Evolutionary conservation across 1,284 basidiomycete species (phyloP).

Genomic region (Cerrena zonata): DNA sequence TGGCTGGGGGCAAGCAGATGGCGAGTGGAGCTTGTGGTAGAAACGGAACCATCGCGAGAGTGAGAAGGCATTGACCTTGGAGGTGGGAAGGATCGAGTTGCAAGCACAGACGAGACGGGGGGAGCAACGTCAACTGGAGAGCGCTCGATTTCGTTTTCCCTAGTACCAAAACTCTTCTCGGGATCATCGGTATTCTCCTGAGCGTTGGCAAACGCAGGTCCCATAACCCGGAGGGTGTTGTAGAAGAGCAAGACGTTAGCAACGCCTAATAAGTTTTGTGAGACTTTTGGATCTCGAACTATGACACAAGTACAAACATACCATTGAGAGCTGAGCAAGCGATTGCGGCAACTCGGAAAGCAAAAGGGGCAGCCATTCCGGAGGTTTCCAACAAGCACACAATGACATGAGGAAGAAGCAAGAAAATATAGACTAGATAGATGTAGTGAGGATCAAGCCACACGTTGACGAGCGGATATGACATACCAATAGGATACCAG

Average conservation of each 20-base stretch:
- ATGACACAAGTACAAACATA: too few relatives aligned
- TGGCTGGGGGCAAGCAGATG: constrained; percentile 8
- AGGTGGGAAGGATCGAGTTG: constrained; percentile 18
- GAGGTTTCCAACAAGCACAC: constrained; percentile 45
- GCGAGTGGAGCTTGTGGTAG: constrained; percentile 13
- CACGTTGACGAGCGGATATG: neutral
- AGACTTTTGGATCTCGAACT: neutral
- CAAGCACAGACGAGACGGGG: constrained; percentile 15
- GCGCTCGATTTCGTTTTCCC: constrained; percentile 19
- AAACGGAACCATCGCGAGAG: constrained; percentile 1
- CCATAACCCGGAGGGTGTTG: constrained; percentile 62
- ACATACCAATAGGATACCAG: constrained; percentile 63
- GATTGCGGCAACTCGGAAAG: constrained; percentile 43
- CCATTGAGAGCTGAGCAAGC: constrained; percentile 52
- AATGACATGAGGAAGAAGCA: constrained; percentile 57
- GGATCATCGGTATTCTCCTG: constrained; percentile 16
- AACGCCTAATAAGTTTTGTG: constrained; percentile 37
- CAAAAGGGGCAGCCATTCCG: constrained; percentile 41
- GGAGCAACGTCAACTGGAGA: constrained; percentile 23
- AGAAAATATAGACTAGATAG: constrained; percentile 47
- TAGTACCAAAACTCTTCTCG: constrained; percentile 26
- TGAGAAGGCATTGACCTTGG: constrained; percentile 4
- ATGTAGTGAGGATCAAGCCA: neutral
- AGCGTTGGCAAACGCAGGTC: constrained; percentile 39
- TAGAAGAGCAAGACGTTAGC: constrained; percentile 60